These are phyloP conservation scores for Bryoglossum gracile DNA, from an alignment of 495 filamentous ascomycete genomes.

Conservation along the genomic window DNA sequence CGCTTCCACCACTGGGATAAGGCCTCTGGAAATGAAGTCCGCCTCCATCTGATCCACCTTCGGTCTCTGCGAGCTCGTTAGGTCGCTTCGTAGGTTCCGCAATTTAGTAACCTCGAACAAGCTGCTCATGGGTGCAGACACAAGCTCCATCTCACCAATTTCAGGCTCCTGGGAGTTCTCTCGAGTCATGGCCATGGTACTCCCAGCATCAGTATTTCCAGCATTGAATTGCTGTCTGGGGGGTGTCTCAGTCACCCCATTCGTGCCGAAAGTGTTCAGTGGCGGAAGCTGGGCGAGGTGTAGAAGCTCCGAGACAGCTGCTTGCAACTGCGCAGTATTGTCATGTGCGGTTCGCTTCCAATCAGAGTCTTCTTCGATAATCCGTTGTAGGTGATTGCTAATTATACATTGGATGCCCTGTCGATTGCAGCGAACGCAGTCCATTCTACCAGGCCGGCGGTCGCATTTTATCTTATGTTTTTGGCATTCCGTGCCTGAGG, in stretches of 20 bases:
- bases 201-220: not conserved
- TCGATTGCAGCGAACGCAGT: slow-evolving; percentile 30
- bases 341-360: slow-evolving; percentile 13
- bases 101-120: slow-evolving; percentile 55
- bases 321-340: slow-evolving; percentile 2
- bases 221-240: not conserved
- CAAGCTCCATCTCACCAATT: slow-evolving; percentile 33
- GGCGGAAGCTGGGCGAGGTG: slow-evolving; percentile 12
- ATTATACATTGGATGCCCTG: slow-evolving; percentile 31
- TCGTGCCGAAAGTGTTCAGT: slow-evolving; percentile 6
- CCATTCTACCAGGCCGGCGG: slow-evolving; percentile 21
- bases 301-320: slow-evolving; percentile 15
- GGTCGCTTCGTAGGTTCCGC: slow-evolving; percentile 37
- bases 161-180: slow-evolving; percentile 45
- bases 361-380: slow-evolving; percentile 33
- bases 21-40: slow-evolving; percentile 31
- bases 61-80: not conserved
- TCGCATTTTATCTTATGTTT: slow-evolving; percentile 34
- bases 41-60: slow-evolving; percentile 24
- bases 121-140: slow-evolving; percentile 51
- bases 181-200: slow-evolving; percentile 36
- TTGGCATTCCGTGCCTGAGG: slow-evolving; percentile 30
- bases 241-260: not conserved
- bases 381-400: slow-evolving; percentile 31
- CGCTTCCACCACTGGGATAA: slow-evolving; percentile 26